Percentiles rank a stretch among this genome's conserved stretches.
phyloP scores from a whole-genome alignment of 202 grass and related monocot genomes.

The Schoenoplectus tabernaemontani region DNA sequence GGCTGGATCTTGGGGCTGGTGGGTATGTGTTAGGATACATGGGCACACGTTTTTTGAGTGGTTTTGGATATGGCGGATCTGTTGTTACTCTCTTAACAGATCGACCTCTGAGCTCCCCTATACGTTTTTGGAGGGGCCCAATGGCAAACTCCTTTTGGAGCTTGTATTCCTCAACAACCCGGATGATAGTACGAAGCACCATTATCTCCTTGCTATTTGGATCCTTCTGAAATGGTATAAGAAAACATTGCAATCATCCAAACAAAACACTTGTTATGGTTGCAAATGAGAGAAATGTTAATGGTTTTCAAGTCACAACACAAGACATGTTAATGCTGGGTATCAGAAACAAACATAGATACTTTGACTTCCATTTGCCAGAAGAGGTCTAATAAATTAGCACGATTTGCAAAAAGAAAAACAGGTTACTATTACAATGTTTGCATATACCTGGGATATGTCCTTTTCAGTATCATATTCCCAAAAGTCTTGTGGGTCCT shows the following conservation, averaged over 20 bases:
- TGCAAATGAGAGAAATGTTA: neutral
- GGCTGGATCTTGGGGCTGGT: conserved; percentile 20
- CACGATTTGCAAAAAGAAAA: neutral
- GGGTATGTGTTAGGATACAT: conserved; percentile 29
- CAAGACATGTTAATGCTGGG: neutral
- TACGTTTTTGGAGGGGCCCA: conserved; percentile 62
- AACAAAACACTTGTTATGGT: neutral
- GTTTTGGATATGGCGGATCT: conserved; percentile 21
- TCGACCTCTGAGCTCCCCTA: conserved; percentile 52
- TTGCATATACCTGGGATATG: neutral
- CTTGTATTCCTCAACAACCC: conserved; percentile 63
- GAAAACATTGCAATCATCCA: neutral
- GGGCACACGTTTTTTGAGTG: neutral
- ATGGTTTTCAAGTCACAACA: neutral
- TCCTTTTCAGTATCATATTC: neutral
- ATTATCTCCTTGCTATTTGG: conserved; percentile 38
- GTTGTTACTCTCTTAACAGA: conserved; percentile 38
- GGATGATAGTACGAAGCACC: conserved; percentile 50
- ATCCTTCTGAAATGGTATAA: conserved; percentile 12
- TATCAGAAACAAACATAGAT: neutral
- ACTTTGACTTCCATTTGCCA: neutral
- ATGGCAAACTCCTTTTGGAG: conserved; percentile 63
- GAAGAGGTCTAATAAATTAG: neutral
- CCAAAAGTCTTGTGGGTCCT: neutral
- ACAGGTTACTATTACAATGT: neutral